Evolutionary conservation across 768 basidiomycete species (phyloP).

Genomic region (Leccinum variicolor): DNA sequence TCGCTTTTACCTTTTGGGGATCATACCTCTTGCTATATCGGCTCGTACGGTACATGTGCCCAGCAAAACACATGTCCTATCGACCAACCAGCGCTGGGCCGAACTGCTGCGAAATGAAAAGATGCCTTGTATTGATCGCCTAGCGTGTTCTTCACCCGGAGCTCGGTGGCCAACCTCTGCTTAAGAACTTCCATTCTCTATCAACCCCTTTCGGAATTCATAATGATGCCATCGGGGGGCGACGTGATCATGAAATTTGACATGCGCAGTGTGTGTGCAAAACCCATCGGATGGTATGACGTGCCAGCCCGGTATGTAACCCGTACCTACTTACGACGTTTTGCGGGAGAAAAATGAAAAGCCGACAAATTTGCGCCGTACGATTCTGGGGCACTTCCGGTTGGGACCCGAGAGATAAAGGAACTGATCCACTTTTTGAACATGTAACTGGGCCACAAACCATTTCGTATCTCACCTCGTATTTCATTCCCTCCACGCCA

Average conservation of each 20-base stretch:
- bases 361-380: slow-evolving; percentile 12
- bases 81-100: slow-evolving; percentile 2
- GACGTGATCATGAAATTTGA: slow-evolving; percentile 14
- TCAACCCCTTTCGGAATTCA: slow-evolving; percentile 13
- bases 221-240: slow-evolving; percentile 19
- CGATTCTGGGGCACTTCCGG: slow-evolving; percentile 8
- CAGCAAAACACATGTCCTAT: slow-evolving; percentile 17
- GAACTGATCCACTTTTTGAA: slow-evolving; percentile 7
- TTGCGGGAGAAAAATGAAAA: neutral
- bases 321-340: neutral
- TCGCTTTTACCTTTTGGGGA: slow-evolving; percentile 15
- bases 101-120: slow-evolving; percentile 16
- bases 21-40: slow-evolving; percentile 4
- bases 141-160: slow-evolving; percentile 3
- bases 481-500: neutral
- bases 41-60: slow-evolving; percentile 6
- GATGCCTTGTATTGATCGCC: slow-evolving; percentile 25
- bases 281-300: neutral
- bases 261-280: slow-evolving; percentile 4
- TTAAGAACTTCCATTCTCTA: slow-evolving; percentile 23
- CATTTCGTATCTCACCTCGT: neutral
- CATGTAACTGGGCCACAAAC: neutral
- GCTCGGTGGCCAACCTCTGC: slow-evolving; percentile 1
- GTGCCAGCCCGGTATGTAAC: neutral
- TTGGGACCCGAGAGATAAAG: slow-evolving; percentile 10